Evolutionary conservation across 257 asterid genomes (phyloP), one percentile per base, ranked within the genome.

Genomic region (Asclepias syriaca): DNA sequence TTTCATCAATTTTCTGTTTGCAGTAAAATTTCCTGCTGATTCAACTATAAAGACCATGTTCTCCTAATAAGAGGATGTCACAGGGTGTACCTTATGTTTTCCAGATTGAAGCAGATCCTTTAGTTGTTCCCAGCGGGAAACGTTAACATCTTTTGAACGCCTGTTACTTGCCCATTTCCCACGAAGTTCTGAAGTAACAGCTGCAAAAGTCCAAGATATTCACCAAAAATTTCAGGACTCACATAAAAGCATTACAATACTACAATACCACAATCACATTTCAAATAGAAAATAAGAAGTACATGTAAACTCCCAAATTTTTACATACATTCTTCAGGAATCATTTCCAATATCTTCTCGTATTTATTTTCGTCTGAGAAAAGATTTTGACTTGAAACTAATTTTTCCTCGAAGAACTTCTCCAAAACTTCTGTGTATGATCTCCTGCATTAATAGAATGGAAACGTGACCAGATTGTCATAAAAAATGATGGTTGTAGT

Each of bases 241-340:
- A 66, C 51, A 73, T 72, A 70, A 51, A 50, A 69, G 46, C 64
- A 46, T 16, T 50, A 53, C 27, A 14, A 49, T 32, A 61, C 48
- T 50, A 53, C 27, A 14, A 49, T 32, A 61, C 48, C 48, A 61
- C 19, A 16, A 61, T 61, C 15, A 37, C 68, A 63, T 16, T 64
- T 64, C 68, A 34, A 64, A 49, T 48, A 67, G 66, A 59, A 45
- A 67, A 78, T 34, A 40, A 58, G 60, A 40, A 58, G 60, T 66
- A 11, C 39, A 70, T 51, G 64, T 16, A 73, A 46, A 51, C n/a
- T 74, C 77, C 37, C 59, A 64, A 53, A 43, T 32, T 39, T 32
- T 39, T 51, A 24, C 93, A 72, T 88, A 89, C 97, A 86, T 81
- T 89, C 96, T 75, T 94, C 97, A 50, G 95, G 97, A 85, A 94